Evolutionary conservation across 129 eudicot genomes (phyloP), one percentile per base, ranked within the genome.

Genomic region (Escallonia herrerae): DNA sequence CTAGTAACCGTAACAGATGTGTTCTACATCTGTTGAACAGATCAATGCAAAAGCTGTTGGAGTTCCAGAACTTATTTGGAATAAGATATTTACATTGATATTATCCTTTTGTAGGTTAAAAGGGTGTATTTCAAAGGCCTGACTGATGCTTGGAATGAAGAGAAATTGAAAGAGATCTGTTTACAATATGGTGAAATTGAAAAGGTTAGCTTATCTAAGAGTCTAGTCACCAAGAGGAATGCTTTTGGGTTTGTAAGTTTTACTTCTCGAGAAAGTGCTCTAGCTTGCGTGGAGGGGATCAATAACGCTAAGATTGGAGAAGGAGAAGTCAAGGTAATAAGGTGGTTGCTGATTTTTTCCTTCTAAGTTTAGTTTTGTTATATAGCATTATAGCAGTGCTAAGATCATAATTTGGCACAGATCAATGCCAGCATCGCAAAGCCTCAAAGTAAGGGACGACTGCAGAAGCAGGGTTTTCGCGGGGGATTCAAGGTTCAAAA

Each of bases 281-380:
- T 58, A 58, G 78, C 81, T 67, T 80, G 85, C 60, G 81, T 80
- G 65, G 81, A 76, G 62, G 85, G 81, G 65, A 76, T 80, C 60
- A 80, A 76, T 64, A 72, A 53, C 63, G 56, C 66, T 72, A 51
- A 9, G 40, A 7, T 59, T 58, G 50, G 42, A 67, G 72, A 47
- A 68, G 76, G 72, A 58, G 72, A 76, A 40, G 43, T 71, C 40
- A 63, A 80, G 85, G 85, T 80, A 63, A 55, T 53, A 10, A 66
- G 53, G 43, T 14, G 40, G 48, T 57, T 12, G 22, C 12, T 40
- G 12, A 11, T 49, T 37, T 57, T 8, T 48, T 64, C 7, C 37
- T 40, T 46, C 3, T 39, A n/a, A n/a, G n/a, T 43, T 33, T 62
- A 3, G 22, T 5, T 62, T 9, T 1, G n/a, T 61, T 22, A 22